Base-by-base conservation (phyloP, 805 yeast genomes). In the Zygosaccharomyces bailii region DNA sequence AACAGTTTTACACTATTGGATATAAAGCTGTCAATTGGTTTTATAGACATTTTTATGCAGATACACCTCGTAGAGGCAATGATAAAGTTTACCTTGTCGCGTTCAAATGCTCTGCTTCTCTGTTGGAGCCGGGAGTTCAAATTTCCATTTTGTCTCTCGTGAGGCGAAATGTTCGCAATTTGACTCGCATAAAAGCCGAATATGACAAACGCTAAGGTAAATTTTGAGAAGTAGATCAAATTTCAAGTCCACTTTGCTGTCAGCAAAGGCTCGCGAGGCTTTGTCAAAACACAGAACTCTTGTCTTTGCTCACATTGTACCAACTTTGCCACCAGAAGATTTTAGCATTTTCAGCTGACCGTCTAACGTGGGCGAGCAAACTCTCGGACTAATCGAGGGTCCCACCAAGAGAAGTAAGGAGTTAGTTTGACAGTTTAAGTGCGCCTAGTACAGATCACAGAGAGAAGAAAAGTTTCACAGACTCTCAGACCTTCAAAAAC, bases 11-110 rank as follows among this genome's bases (percentile, higher is more conserved):
- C 65, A 35, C 75, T 63, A 38, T 68, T 66, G 40, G 65, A 67
- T 35, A 74, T 72, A 46, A 67, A 74, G 6, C 62, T 56, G 49
- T 73, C 76, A 53, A 73, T 56, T 19, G 70, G 61, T 36, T 57
- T 62, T 4, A 56, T 45, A 11, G 59, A 50, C 63, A 59, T 57
- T 10, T 9, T 25, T 18, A 19, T 10, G 40, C 23, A 24, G 19
- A 8, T 27, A 10, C 17, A 17, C 19, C 4, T 17, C 16, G 9
- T 13, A 5, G 27, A 20, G n/a, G 4, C 13, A 3, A n/a, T 2
- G 11, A 4, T 6, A n/a, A 27, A 10, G 13, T n/a, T 3, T 6
- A 27, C 3, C 14, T 27, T n/a, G 31, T n/a, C 13, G 13, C 13
- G 4, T 27, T 27, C 16, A 10, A 27, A 8, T 11, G 11, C 31